Conservation (phyloP, 2,329 filamentous ascomycete species). For the Trichoderma endophyticum region DNA sequence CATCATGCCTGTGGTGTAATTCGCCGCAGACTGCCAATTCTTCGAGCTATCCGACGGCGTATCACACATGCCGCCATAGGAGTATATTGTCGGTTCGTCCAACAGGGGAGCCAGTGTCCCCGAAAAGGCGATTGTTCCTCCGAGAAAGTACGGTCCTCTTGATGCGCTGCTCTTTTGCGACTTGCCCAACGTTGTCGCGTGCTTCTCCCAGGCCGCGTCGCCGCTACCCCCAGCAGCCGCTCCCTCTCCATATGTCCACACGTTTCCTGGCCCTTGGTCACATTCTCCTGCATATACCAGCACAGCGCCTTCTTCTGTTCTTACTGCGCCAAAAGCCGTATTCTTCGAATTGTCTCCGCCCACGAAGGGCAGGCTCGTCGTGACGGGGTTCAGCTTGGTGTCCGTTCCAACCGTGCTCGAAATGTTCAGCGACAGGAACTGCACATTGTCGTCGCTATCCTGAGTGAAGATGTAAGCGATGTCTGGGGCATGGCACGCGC, state of each 20-base stretch:
- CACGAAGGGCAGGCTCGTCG: constrained; percentile 62
- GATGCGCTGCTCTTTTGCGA: constrained; percentile 23
- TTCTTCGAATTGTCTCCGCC: constrained; percentile 38
- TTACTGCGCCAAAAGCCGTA: constrained; percentile 63
- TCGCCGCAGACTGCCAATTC: constrained; percentile 64
- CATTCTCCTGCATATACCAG: constrained; percentile 75
- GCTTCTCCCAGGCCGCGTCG: constrained; percentile 29
- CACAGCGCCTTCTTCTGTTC: constrained; percentile 66
- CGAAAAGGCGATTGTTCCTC: constrained; percentile 64
- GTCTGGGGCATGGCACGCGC: constrained; percentile 36
- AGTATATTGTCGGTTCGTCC: constrained; percentile 59
- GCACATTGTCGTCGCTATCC: constrained; percentile 39
- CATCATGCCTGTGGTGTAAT: constrained; percentile 79
- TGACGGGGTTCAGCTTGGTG: constrained; percentile 47
- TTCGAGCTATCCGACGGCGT: constrained; percentile 36
- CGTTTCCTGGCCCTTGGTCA: constrained; percentile 46
- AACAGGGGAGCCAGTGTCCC: constrained; percentile 51
- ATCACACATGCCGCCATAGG: constrained; percentile 91
- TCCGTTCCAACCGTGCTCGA: constrained; percentile 54
- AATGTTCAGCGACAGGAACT: constrained; percentile 65
- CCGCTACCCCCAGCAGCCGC: constrained; percentile 28
- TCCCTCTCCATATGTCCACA: constrained; percentile 67
- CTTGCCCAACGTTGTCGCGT: constrained; percentile 23
- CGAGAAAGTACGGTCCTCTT: constrained; percentile 49
- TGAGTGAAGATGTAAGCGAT: constrained; percentile 70